These are phyloP conservation scores for Carallia pectinifolia DNA, from an alignment of 345 rosid species.

Conservation along the genomic window DNA sequence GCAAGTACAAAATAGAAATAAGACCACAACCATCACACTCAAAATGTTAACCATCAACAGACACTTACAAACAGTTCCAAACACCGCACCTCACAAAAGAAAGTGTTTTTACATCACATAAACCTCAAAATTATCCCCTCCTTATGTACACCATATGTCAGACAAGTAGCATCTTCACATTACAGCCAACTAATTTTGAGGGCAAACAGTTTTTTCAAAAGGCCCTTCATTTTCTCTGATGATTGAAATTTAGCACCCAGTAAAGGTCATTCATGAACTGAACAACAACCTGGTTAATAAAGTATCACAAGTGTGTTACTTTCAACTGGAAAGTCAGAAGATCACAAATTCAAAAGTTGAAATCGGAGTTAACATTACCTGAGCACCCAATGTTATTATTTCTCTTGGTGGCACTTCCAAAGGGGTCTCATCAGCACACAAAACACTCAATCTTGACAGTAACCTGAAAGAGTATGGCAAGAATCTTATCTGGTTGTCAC, in stretches of 20 bases:
- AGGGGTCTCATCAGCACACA: constrained; percentile 54
- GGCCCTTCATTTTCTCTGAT: constrained; percentile 27
- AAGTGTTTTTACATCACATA: too few relatives aligned
- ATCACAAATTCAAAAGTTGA: too few relatives aligned
- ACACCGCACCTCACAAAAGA: too few relatives aligned
- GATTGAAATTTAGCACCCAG: constrained; percentile 22
- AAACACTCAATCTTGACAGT: constrained; percentile 43
- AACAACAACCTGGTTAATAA: constrained; percentile 44
- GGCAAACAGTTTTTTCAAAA: not conserved
- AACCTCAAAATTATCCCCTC: too few relatives aligned
- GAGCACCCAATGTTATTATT: constrained; percentile 48
- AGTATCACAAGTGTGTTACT: not conserved
- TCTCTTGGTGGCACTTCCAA: constrained; percentile 57
- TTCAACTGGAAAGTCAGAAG: not conserved
- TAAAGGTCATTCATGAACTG: constrained; percentile 46
- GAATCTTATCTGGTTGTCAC: constrained; percentile 52
- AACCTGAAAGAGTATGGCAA: constrained; percentile 55
- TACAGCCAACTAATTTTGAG: too few relatives aligned
- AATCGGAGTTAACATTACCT: constrained; percentile 29
- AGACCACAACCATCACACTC: too few relatives aligned
- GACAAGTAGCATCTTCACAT: too few relatives aligned
- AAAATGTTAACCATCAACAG: too few relatives aligned
- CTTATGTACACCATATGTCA: too few relatives aligned
- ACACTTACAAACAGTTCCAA: too few relatives aligned
- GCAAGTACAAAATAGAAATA: too few relatives aligned